Evolutionary conservation across 139 green algal genomes (phyloP), one percentile per base, ranked within the genome.

Genomic region (Tetradesmus obliquus): DNA sequence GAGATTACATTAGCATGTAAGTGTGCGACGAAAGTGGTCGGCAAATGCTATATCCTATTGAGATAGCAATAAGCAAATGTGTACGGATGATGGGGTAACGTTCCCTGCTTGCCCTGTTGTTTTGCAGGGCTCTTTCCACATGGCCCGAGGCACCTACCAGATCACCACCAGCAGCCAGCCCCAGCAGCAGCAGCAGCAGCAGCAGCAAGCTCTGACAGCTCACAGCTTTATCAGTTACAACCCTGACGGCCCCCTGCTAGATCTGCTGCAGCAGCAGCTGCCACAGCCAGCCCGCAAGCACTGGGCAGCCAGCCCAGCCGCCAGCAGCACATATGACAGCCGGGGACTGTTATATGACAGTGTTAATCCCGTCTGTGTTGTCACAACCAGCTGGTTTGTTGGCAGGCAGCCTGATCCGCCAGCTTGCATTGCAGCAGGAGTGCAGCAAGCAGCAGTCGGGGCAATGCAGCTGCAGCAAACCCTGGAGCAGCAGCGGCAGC

Each of bases 221-320:
- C 82, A 87, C 82, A 74, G 7, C 17, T 87, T 87, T 55, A 87
- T 87, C 55, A 71, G 2, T 20, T 72, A 72, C 20, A 71, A 72
- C 55, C 82, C 82, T 7, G 5, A 71, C 62, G 82, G 55, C 4
- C 82, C 82, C 2, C 82, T 87, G 20, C 19, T 87, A 19, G 82
- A 87, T n/a, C 17, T 87, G 7, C 55, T 87, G 55, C 82, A 87
- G 82, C 82, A 87, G 55, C 82, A 74, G 19, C 55, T 87, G 82
- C 82, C 82, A 74, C 55, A 58, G 62, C 55, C 82, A 74, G 82
- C 82, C 10, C 9, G 82, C 60, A 87, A 87, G 55, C 82, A 87
- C n/a, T 87, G 82, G 82, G 82, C 82, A 22, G 32, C 24, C 13
- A 60, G 55, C 55, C 66, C 66, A 76, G 19, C 19, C 17, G 20